Base-by-base conservation (phyloP, 495 filamentous ascomycete genomes). In the Neurospora sp. region DNA sequence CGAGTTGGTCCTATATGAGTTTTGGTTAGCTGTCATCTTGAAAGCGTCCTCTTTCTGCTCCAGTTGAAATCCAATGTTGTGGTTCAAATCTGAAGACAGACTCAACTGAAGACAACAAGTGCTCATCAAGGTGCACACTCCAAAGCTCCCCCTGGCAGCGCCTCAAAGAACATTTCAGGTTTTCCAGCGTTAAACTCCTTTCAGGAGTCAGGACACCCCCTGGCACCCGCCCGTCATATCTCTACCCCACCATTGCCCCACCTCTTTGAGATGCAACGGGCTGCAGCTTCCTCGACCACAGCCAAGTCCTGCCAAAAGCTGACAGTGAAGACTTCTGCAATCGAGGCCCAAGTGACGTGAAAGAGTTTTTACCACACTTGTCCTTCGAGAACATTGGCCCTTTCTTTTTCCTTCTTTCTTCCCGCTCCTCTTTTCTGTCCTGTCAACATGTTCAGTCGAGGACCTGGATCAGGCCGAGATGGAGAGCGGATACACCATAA, bases 231-330 rank as follows among this genome's bases (percentile, higher is more conserved):
- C 40, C 18, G 41, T 38, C 27, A 37, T 71, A 59, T 59, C 44
- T n/a, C 22, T 72, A 72, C 71, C 71, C 48, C 71, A 72, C 71
- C 71, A 69, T 31, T 72, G 37, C 20, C 71, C 71, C 53, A 66
- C 27, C 53, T 66, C 27, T 66, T 61, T 61, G 53, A 61, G 53
- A 61, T 61, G 53, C 27, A 37, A 66, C 53, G 53, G 27, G 14
- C 53, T 66, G 53, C 53, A 61, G 48, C 48, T 61, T 61, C 71
- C 46, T 61, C 71, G 44, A 68, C 12, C 20, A 72, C 35, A 53
- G 37, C 46, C 71, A 72, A 72, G 66, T 59, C 66, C 71, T 48
- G 37, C 40, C 22, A 59, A 71, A 39, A 42, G 2, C 44, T 40
- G 48, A n/a, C 46, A 20, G 3, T 20, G 8, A 20, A 46, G 70